Conservation (phyloP, 1,284 basidiomycete genomes). For the Apiotrichum siamense region DNA sequence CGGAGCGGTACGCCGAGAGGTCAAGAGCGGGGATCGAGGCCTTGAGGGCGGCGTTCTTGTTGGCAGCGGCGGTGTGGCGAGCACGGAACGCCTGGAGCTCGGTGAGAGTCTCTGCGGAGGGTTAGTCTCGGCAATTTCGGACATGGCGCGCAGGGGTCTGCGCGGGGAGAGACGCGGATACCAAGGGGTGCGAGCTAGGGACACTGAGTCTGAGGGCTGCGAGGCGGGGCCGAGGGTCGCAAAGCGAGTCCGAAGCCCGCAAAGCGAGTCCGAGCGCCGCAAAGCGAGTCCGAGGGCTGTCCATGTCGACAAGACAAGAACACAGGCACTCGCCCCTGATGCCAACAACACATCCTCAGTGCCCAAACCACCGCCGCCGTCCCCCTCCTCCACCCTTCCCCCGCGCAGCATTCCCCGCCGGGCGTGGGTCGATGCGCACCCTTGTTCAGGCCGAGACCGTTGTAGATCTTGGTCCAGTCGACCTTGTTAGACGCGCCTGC, state of each 20-base stretch:
- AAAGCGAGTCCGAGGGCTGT: no score
- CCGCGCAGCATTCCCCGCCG: background rate
- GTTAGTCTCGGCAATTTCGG: background rate
- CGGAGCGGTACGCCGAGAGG: slow-evolving; percentile 81
- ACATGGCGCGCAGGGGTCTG: background rate
- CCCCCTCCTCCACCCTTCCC: background rate
- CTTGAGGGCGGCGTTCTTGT: slow-evolving; percentile 63
- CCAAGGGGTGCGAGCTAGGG: no score
- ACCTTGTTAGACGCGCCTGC: slow-evolving; percentile 19
- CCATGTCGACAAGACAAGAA: no score
- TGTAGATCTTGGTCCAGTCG: slow-evolving; percentile 87
- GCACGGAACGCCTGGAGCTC: slow-evolving; percentile 94
- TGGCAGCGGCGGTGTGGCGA: slow-evolving; percentile 82
- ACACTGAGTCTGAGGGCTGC: no score
- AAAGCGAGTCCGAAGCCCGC: no score
- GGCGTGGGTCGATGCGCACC: slow-evolving; percentile 51
- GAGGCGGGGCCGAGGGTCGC: no score
- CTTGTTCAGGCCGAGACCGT: slow-evolving; percentile 84
- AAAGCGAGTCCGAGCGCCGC: no score
- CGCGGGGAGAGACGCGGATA: no score
- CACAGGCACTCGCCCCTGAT: no score
- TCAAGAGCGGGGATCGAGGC: slow-evolving; percentile 63
- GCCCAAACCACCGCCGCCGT: background rate
- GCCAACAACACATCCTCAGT: no score
- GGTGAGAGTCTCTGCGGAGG: slow-evolving; percentile 70